phyloP scores from a whole-genome alignment of 108 stramenopile genomes.

The Nitzschia sp. region DNA sequence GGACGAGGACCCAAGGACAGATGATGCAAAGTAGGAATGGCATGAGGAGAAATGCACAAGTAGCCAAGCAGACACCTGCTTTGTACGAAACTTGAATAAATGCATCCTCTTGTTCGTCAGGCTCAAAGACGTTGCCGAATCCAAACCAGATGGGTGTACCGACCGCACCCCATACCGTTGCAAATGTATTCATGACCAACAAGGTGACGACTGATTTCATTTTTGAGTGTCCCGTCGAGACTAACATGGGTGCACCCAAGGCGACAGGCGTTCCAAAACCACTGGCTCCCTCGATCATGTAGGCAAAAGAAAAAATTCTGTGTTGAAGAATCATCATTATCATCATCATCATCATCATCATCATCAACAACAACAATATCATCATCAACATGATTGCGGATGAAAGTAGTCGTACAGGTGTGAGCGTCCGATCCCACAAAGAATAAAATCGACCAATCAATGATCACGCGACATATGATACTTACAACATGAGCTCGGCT shows the following conservation, averaged over 20 bases:
- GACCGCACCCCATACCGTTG: conserved; percentile 64
- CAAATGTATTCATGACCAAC: conserved; percentile 65
- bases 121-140: conserved; percentile 35
- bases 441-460: too few species aligned
- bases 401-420: too few species aligned
- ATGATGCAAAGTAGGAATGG: conserved; percentile 49
- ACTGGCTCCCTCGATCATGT: conserved; percentile 67
- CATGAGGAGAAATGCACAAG: conserved; percentile 47
- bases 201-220: conserved; percentile 54
- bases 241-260: conserved; percentile 63
- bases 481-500: conserved; percentile 47
- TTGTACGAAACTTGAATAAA: conserved; percentile 45
- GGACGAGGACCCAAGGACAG: conserved; percentile 37
- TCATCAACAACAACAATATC: not conserved
- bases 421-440: too few species aligned
- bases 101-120: conserved; percentile 38
- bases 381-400: not conserved
- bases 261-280: conserved; percentile 74
- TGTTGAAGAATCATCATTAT: too few species aligned
- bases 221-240: conserved; percentile 45
- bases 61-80: conserved; percentile 38
- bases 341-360: not conserved
- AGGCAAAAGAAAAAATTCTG: conserved; percentile 57
- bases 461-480: too few species aligned
- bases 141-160: conserved; percentile 77